phyloP scores from a whole-genome alignment of 768 basidiomycete species.

The Mycena galericulata region DNA sequence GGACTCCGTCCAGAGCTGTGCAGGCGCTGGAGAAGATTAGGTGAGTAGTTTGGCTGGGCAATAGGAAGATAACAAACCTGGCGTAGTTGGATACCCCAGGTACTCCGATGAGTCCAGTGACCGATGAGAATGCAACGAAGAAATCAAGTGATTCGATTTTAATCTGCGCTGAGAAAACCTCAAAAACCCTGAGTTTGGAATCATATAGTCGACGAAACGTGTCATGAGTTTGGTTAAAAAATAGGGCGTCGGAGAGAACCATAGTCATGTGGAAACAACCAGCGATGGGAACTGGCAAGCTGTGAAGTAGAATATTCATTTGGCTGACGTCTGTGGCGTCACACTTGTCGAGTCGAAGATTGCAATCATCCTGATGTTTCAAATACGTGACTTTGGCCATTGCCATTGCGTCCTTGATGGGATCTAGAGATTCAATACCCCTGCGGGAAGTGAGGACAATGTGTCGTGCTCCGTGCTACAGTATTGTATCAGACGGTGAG shows the following conservation, averaged over 20 bases:
- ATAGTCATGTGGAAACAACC: slow-evolving; percentile 16
- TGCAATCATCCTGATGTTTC: neutral
- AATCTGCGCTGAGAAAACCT: too few species aligned
- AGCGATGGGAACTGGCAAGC: neutral
- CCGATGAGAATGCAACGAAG: too few species aligned
- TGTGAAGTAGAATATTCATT: neutral
- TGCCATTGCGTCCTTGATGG: neutral
- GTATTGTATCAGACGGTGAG: too few species aligned
- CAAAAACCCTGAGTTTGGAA: too few species aligned
- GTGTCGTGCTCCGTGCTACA: slow-evolving; percentile 14
- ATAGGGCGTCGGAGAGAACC: slow-evolving; percentile 1
- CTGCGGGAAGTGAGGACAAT: slow-evolving; percentile 13
- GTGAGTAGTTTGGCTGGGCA: too few species aligned
- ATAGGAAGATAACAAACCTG: too few species aligned
- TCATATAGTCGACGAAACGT: neutral
- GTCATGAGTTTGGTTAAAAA: neutral
- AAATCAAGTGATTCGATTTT: too few species aligned
- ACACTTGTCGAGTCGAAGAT: neutral
- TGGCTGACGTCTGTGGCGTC: slow-evolving; percentile 3
- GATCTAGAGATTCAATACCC: neutral
- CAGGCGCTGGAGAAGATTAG: too few species aligned
- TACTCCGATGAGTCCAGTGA: too few species aligned
- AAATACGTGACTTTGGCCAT: slow-evolving; percentile 1
- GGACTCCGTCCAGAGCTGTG: too few species aligned
- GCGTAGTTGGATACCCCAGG: too few species aligned